Evolutionary conservation across 1,284 basidiomycete genomes (phyloP).

Genomic region (Stygiomarasmius scandens): DNA sequence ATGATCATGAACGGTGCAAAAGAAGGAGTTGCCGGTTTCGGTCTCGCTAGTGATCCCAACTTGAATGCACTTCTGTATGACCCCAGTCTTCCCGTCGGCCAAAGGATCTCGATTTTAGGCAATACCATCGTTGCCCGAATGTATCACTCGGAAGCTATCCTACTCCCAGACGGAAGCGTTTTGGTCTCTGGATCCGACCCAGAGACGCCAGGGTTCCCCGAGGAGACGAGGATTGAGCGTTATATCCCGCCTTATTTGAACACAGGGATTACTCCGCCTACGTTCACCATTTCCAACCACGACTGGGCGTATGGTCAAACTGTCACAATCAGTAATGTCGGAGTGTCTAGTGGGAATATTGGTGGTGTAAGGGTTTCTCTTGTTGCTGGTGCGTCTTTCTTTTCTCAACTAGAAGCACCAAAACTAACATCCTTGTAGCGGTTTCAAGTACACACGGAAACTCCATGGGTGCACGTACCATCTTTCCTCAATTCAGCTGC

Average conservation of each 20-base stretch:
- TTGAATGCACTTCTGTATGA: constrained; percentile 69
- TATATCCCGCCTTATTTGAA: constrained; percentile 76
- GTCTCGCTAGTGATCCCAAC: constrained; percentile 67
- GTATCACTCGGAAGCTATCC: constrained; percentile 78
- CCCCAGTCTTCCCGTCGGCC: constrained; percentile 57
- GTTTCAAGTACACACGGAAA: constrained; percentile 61
- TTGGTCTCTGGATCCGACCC: constrained; percentile 77
- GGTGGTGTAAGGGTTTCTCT: constrained; percentile 59
- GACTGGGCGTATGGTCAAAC: constrained; percentile 63
- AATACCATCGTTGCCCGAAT: constrained; percentile 78
- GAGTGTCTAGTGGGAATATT: constrained; percentile 57
- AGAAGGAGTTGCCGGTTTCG: constrained; percentile 74
- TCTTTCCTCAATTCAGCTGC: constrained; percentile 57
- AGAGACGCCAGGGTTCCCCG: constrained; percentile 56
- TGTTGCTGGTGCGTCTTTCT: constrained; percentile 9
- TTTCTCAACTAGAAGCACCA: not conserved
- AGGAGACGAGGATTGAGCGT: constrained; percentile 78
- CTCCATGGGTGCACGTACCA: constrained; percentile 55
- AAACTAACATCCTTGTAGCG: constrained; percentile 30
- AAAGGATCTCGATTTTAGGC: constrained; percentile 67
- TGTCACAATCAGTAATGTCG: constrained; percentile 54
- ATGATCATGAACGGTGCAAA: constrained; percentile 72
- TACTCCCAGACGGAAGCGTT: constrained; percentile 64
- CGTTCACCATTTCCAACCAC: constrained; percentile 54
- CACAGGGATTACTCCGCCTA: constrained; percentile 57